Evolutionary conservation across 768 basidiomycete species (phyloP).

Genomic region (Mycena epipterygia): DNA sequence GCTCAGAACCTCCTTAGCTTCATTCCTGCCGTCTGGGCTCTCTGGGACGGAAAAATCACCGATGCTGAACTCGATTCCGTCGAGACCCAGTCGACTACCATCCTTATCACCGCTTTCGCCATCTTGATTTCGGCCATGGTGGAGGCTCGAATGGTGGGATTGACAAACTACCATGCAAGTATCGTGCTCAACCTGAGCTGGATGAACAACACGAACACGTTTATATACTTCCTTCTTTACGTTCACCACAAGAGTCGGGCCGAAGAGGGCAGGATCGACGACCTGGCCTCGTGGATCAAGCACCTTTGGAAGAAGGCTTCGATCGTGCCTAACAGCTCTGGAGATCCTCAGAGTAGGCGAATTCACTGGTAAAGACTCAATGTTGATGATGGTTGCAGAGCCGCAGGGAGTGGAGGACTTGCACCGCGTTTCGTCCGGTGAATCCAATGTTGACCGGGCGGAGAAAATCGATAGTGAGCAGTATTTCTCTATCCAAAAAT

Average conservation of each 20-base stretch:
- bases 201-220: too few species aligned
- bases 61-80: slow-evolving; percentile 29
- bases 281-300: background rate
- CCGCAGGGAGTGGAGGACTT: too few species aligned
- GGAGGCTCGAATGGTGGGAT: background rate
- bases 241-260: background rate
- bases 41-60: slow-evolving; percentile 30
- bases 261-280: background rate
- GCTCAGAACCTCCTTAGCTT: slow-evolving; percentile 41
- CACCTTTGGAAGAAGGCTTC: background rate
- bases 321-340: background rate
- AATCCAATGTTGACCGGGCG: too few species aligned
- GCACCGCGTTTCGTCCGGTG: too few species aligned
- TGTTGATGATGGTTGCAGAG: background rate
- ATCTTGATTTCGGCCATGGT: slow-evolving; percentile 12
- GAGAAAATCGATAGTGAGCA: background rate
- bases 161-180: slow-evolving; percentile 1
- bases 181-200: too few species aligned
- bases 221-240: slow-evolving; percentile 9
- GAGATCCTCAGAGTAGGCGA: background rate
- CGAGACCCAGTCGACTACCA: slow-evolving; percentile 3
- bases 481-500: background rate
- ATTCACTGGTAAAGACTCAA: background rate
- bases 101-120: slow-evolving; percentile 13
- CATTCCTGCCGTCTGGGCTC: slow-evolving; percentile 37